phyloP scores from a whole-genome alignment of 2,329 filamentous ascomycete genomes.

The Alternaria postmessia region DNA sequence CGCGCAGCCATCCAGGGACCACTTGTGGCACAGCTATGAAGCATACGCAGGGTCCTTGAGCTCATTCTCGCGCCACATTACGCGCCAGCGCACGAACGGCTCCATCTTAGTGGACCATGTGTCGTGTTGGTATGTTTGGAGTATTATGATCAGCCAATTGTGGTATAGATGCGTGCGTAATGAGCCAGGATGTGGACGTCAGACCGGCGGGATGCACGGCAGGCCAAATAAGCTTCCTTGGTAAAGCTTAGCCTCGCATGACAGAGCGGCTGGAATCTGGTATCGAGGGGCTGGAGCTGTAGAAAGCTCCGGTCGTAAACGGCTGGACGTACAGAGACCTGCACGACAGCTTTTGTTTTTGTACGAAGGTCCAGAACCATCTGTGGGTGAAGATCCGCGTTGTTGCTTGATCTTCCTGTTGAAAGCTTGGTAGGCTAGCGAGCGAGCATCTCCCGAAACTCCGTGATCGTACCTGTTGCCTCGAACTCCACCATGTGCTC shows the following conservation, averaged over 20 bases:
- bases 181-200: constrained; percentile 16
- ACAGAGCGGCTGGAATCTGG: background rate
- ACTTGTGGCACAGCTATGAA: constrained; percentile 31
- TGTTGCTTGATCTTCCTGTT: background rate
- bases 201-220: constrained; percentile 8
- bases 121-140: constrained; percentile 11
- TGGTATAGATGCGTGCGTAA: constrained; percentile 40
- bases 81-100: constrained; percentile 15
- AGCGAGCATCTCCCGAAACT: constrained; percentile 25
- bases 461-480: constrained; percentile 1
- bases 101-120: constrained; percentile 24
- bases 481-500: constrained; percentile 20
- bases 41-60: constrained; percentile 11
- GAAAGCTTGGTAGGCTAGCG: constrained; percentile 30
- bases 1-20: constrained; percentile 31
- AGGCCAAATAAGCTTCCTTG: constrained; percentile 37
- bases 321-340: background rate
- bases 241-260: constrained; percentile 37
- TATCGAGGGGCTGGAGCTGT: background rate
- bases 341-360: background rate
- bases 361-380: background rate
- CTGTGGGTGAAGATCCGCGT: background rate
- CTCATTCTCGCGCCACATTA: constrained; percentile 25
- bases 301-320: background rate
- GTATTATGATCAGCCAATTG: constrained; percentile 22